phyloP scores from a whole-genome alignment of 192 early-diverging fungal genomes.

The Backusella luteola region DNA sequence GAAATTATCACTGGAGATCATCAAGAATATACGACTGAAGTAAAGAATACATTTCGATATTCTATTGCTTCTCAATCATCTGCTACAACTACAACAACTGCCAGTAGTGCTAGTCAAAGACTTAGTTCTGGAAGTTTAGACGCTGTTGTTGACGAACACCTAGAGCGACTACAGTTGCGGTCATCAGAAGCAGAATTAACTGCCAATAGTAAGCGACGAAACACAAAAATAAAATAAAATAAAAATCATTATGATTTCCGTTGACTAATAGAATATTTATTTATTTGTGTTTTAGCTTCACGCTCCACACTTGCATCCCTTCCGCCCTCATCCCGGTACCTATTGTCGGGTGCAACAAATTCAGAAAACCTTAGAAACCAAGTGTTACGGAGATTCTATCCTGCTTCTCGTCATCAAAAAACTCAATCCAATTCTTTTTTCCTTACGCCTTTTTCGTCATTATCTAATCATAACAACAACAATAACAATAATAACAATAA shows the following conservation, averaged over 20 bases:
- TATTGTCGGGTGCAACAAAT: constrained; percentile 19
- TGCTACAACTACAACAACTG: constrained; percentile 1
- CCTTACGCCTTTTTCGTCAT: constrained; percentile 5
- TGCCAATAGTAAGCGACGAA: neutral
- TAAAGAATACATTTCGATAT: constrained; percentile 2
- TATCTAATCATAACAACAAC: neutral
- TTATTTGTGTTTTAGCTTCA: constrained; percentile 6
- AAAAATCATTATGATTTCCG: neutral
- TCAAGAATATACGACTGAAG: neutral
- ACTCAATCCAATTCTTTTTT: neutral
- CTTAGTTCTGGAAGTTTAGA: constrained; percentile 5
- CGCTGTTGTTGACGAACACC: neutral
- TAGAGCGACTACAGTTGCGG: neutral
- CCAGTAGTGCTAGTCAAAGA: neutral
- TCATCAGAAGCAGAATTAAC: neutral
- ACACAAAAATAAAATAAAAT: neutral
- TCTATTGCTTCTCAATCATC: constrained; percentile 13
- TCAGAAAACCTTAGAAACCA: constrained; percentile 16
- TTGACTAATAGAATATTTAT: constrained; percentile 4
- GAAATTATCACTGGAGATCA: neutral
- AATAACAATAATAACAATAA: neutral
- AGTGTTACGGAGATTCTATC: constrained; percentile 18
- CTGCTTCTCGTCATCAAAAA: constrained; percentile 11
- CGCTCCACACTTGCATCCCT: constrained; percentile 11
- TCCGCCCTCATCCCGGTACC: constrained; percentile 8